phyloP scores from a whole-genome alignment of 164 flowering plant species.

The Magnolia sinica region DNA sequence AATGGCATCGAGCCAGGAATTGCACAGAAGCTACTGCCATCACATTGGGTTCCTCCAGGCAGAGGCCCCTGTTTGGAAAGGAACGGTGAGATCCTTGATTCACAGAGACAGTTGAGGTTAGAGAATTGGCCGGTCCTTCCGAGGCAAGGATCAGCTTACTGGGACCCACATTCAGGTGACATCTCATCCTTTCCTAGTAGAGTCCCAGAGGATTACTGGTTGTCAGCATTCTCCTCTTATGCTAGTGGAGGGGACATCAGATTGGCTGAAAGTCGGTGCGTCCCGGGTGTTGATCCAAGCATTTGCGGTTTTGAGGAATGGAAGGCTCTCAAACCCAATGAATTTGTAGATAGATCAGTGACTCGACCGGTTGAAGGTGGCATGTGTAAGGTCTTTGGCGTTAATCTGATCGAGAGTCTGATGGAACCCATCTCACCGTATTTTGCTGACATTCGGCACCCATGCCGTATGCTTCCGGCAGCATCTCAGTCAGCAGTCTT shows the following conservation, averaged over 20 bases:
- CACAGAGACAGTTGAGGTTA: slow-evolving; percentile 9
- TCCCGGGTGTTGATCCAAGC: slow-evolving; percentile 9
- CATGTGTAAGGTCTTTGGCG: slow-evolving; percentile 47
- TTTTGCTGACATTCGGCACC: slow-evolving; percentile 13
- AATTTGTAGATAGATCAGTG: slow-evolving; percentile 14
- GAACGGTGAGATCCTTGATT: neutral
- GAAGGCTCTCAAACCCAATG: slow-evolving; percentile 9
- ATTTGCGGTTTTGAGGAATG: slow-evolving; percentile 14
- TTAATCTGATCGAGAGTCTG: slow-evolving; percentile 26
- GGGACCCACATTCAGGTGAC: neutral
- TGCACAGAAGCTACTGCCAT: slow-evolving; percentile 6
- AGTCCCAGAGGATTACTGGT: slow-evolving; percentile 9
- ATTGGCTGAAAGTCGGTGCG: slow-evolving; percentile 7
- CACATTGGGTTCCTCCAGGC: slow-evolving; percentile 10
- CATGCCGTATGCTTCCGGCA: slow-evolving; percentile 14
- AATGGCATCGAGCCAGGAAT: slow-evolving; percentile 9
- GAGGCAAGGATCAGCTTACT: slow-evolving; percentile 13
- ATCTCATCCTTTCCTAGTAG: slow-evolving; percentile 5
- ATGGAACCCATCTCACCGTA: slow-evolving; percentile 36
- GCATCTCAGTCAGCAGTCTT: slow-evolving; percentile 19
- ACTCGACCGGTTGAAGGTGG: slow-evolving; percentile 15
- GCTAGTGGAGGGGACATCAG: slow-evolving; percentile 8
- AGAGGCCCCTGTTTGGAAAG: neutral
- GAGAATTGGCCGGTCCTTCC: slow-evolving; percentile 15
- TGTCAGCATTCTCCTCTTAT: slow-evolving; percentile 7